Base-by-base conservation (phyloP, 768 basidiomycete genomes). In the Chalciporus sphaerocephalus region DNA sequence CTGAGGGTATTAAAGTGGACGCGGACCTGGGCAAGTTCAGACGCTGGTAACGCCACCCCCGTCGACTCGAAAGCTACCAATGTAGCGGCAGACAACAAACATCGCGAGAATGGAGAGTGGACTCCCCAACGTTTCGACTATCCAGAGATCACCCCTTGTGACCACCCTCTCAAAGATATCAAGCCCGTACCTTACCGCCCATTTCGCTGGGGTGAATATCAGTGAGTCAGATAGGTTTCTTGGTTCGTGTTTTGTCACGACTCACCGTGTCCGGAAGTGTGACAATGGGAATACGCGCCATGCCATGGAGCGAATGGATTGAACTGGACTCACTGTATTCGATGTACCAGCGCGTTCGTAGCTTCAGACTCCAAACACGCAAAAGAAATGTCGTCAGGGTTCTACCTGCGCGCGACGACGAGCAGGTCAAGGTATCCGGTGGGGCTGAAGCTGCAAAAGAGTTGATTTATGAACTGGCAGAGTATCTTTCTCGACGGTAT, bases 241-340 rank as follows among this genome's bases (percentile, higher is more conserved):
- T 22, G 7, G n/a, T 20, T 25, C 21, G 24, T 15, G 25, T 6
- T 18, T 15, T 23, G 20, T 20, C 3, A 17, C 21, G 36, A 15
- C 57, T 56, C 22, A 59, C 40, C 18, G 23, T 22, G 11, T 3
- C 17, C 4, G 27, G 15, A 30, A 85, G 83, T 52, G 71, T 83
- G 33, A 86, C 81, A 24, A 86, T 85, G 81, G 83, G 79, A 50
- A 77, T 83, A 54, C 75, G 79, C 30, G 65, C 58, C 39, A 85
- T 87, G 83, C 69, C 69, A 8, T 88, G 81, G 80, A 72, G 74
- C 32, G 78, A 83, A 42, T 87, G 85, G 86, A 79, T 88, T 37
- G 82, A 87, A 68, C 70, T 86, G 24, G 86, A 86, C 60, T 71
- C 74, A 44, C 67, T 77, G 44, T 84, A 79, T 55, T 58, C 68